Conservation (phyloP, 1,139 yeast species). For the Yamadazyma pseudoaaseri region DNA sequence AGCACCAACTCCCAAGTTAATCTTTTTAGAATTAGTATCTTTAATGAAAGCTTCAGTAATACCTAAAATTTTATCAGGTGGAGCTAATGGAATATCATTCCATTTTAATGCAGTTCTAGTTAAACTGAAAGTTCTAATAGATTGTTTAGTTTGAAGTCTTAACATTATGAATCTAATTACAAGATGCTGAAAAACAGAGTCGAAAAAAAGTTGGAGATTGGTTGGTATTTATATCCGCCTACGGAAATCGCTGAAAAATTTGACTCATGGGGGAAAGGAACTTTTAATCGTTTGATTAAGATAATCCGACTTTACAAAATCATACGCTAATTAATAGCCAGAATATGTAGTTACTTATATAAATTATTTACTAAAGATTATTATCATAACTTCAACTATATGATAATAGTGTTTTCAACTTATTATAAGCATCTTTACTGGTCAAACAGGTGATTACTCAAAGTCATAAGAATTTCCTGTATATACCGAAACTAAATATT, state of each 20-base stretch:
- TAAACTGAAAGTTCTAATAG: slow-evolving; percentile 13
- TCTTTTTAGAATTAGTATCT: slow-evolving; percentile 40
- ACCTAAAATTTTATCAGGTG: slow-evolving; percentile 75
- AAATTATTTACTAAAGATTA: no score
- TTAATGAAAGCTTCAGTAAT: slow-evolving; percentile 52
- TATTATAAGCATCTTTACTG: no score
- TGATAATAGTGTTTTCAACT: no score
- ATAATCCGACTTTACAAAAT: background rate
- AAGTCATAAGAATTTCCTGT: slow-evolving; percentile 2
- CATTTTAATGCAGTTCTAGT: slow-evolving; percentile 25
- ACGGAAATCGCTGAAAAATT: slow-evolving; percentile 8
- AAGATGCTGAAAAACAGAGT: slow-evolving; percentile 1
- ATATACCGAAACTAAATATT: background rate
- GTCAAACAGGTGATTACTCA: no score
- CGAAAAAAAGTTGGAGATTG: slow-evolving; percentile 6
- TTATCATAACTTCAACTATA: no score
- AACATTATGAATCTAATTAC: slow-evolving; percentile 6
- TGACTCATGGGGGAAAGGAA: slow-evolving; percentile 6
- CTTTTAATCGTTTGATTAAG: background rate
- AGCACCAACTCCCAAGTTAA: slow-evolving; percentile 53
- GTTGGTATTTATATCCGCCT: slow-evolving; percentile 9
- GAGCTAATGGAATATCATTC: slow-evolving; percentile 57
- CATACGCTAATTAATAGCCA: no score
- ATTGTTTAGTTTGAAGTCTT: slow-evolving; percentile 6
- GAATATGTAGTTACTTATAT: no score